phyloP scores from a whole-genome alignment of 2,329 filamentous ascomycete genomes.

The Aspergillus quadrilineatus region DNA sequence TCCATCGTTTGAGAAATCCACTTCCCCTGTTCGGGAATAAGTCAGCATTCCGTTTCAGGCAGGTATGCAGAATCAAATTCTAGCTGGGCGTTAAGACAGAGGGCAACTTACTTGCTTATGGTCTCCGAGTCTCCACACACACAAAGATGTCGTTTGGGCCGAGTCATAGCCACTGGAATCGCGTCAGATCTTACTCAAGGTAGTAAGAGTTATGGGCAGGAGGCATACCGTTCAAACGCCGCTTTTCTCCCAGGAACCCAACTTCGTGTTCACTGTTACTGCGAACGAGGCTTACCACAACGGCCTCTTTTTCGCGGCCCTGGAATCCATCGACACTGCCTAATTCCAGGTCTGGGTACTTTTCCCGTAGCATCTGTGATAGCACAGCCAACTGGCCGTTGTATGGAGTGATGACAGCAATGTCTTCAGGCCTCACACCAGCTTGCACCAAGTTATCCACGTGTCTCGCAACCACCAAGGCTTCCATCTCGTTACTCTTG shows the following conservation, averaged over 20 bases:
- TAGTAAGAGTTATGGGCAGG: background rate
- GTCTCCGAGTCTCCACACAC: constrained; percentile 94
- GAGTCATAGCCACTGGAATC: constrained; percentile 84
- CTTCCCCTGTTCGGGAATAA: constrained; percentile 62
- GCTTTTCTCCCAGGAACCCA: constrained; percentile 88
- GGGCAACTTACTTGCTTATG: constrained; percentile 70
- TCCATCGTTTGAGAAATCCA: constrained; percentile 84
- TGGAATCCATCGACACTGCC: constrained; percentile 97
- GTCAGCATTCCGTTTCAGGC: background rate
- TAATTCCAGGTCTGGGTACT: constrained; percentile 83
- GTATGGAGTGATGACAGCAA: constrained; percentile 93
- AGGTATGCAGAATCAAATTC: background rate
- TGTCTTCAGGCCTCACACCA: constrained; percentile 77
- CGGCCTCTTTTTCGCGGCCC: constrained; percentile 92
- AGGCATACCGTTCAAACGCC: constrained; percentile 79
- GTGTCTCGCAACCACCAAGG: constrained; percentile 74
- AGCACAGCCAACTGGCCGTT: constrained; percentile 87
- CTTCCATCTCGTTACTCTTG: constrained; percentile 92
- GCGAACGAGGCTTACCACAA: constrained; percentile 88
- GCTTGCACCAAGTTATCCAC: constrained; percentile 73
- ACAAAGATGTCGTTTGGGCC: constrained; percentile 84
- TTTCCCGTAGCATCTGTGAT: constrained; percentile 72
- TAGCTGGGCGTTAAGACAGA: background rate
- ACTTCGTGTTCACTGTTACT: constrained; percentile 86
- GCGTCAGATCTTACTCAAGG: constrained; percentile 1